Conservation (phyloP, 345 rosid species). For the Nephelium lappaceum region DNA sequence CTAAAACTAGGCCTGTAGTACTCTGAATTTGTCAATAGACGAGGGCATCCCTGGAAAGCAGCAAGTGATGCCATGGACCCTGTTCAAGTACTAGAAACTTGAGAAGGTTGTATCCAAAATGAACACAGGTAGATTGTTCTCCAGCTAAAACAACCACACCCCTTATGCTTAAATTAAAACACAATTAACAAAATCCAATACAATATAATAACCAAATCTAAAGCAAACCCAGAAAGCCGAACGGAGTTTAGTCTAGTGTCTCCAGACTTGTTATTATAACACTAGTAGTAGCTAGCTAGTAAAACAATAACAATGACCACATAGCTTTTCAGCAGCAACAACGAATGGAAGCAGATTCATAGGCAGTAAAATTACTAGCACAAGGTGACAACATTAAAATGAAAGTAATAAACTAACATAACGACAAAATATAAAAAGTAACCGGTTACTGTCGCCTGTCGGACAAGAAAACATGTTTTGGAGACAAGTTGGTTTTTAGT, state of each 20-base stretch:
- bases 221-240: slow-evolving; percentile 19
- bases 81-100: slow-evolving; percentile 9
- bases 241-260: neutral
- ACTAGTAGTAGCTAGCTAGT: neutral
- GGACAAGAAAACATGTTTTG: no score
- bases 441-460: slow-evolving; percentile 20
- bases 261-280: neutral
- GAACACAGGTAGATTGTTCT: neutral
- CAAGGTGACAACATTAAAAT: neutral
- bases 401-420: neutral
- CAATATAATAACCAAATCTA: neutral
- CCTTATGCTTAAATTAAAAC: slow-evolving; percentile 14
- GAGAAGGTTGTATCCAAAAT: neutral
- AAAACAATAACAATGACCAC: neutral
- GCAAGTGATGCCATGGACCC: slow-evolving; percentile 38
- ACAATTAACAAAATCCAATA: neutral
- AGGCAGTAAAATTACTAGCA: neutral
- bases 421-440: neutral
- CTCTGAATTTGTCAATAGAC: slow-evolving; percentile 24
- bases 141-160: slow-evolving; percentile 23
- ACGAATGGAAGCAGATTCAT: neutral
- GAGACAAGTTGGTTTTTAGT: neutral
- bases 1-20: slow-evolving; percentile 29
- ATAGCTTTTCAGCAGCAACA: neutral
- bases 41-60: slow-evolving; percentile 31